These are phyloP conservation scores for Aspergillus versicolor DNA, from an alignment of 2,329 filamentous ascomycete genomes.

Conservation along the genomic window DNA sequence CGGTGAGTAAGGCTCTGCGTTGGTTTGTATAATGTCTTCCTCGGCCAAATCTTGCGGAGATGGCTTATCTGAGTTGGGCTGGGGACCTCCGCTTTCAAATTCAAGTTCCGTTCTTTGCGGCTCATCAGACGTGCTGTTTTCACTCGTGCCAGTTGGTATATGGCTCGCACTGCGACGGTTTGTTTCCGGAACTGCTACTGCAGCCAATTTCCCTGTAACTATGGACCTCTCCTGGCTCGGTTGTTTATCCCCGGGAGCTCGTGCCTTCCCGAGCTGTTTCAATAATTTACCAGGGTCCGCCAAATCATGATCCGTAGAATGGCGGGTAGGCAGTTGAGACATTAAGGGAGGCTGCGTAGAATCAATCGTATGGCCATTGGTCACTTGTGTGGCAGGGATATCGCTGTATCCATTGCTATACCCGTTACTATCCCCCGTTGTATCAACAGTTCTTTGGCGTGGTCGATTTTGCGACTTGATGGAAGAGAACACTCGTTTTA, in stretches of 20 bases:
- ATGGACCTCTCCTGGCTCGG: background rate
- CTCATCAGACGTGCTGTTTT: background rate
- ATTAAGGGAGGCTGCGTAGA: constrained; percentile 20
- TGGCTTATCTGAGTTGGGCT: background rate
- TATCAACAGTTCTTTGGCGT: background rate
- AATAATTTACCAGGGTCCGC: constrained; percentile 6
- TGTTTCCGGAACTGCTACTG: too few relatives aligned
- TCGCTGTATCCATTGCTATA: constrained; percentile 7
- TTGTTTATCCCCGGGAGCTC: background rate
- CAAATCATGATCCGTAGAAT: background rate
- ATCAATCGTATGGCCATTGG: constrained; percentile 5
- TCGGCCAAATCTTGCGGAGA: background rate
- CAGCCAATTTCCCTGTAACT: background rate
- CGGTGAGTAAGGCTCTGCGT: background rate
- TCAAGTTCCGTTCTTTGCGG: background rate
- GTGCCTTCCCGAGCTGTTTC: constrained; percentile 2
- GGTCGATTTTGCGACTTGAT: constrained; percentile 9
- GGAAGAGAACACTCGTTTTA: constrained; percentile 15
- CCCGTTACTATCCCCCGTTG: background rate
- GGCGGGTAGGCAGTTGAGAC: constrained; percentile 21
- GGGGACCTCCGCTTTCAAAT: background rate
- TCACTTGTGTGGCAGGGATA: constrained; percentile 15
- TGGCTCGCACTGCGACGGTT: background rate
- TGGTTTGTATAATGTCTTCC: background rate
- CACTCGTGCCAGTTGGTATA: background rate